These are phyloP conservation scores for Aspergillus affinis DNA, from an alignment of 495 filamentous ascomycete genomes.

Conservation along the genomic window DNA sequence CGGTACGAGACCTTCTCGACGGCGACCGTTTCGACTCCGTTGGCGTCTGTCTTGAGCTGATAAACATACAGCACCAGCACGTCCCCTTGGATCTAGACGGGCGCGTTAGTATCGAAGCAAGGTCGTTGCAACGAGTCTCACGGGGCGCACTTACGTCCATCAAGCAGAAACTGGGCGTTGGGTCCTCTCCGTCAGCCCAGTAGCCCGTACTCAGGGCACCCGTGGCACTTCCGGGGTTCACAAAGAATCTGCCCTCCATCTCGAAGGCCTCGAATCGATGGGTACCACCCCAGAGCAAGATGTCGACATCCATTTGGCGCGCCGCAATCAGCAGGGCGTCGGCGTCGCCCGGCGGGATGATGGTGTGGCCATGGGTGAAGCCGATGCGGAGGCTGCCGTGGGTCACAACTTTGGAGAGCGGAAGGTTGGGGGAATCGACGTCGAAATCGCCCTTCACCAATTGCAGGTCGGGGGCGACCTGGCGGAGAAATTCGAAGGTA, in stretches of 20 bases:
- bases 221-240: constrained; percentile 95
- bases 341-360: constrained; percentile 86
- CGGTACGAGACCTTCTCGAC: constrained; percentile 98
- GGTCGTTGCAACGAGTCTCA: not conserved
- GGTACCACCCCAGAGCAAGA: constrained; percentile 96
- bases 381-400: constrained; percentile 93
- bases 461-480: constrained; percentile 89
- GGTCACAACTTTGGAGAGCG: constrained; percentile 88
- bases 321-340: constrained; percentile 91
- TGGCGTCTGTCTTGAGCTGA: constrained; percentile 85
- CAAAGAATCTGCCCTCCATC: constrained; percentile 97
- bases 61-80: constrained; percentile 97
- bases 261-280: constrained; percentile 98
- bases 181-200: constrained; percentile 73
- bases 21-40: constrained; percentile 86
- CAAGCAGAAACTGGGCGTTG: constrained; percentile 92
- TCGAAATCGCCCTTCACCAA: constrained; percentile 94
- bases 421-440: constrained; percentile 84
- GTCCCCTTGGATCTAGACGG: constrained; percentile 85
- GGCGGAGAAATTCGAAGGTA: constrained; percentile 92
- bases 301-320: constrained; percentile 93
- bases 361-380: constrained; percentile 94
- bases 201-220: constrained; percentile 76
- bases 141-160: constrained; percentile 62
- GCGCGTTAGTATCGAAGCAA: constrained; percentile 9